These are phyloP conservation scores for Mimosa pudica DNA, from an alignment of 306 rosid genomes.

Conservation along the genomic window DNA sequence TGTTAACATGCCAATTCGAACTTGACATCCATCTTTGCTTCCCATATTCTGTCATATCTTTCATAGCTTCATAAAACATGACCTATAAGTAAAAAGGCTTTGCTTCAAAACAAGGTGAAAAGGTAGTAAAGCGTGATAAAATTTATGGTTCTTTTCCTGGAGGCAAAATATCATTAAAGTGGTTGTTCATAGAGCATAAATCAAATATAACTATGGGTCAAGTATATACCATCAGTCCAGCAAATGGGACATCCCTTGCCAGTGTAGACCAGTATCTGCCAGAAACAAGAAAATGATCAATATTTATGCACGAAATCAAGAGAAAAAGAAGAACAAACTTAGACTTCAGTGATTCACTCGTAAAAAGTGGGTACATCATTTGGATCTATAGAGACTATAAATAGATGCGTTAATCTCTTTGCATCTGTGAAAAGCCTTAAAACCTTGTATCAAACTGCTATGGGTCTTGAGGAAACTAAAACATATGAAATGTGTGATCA, in stretches of 20 bases:
- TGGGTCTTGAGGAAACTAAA: conserved; percentile 3
- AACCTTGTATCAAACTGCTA: not conserved
- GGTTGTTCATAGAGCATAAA: not conserved
- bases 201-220: not conserved
- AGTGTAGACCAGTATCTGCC: conserved; percentile 80
- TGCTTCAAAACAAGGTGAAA: not conserved
- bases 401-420: not conserved
- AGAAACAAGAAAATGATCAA: conserved; percentile 38
- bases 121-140: not conserved
- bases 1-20: conserved; percentile 50
- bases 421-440: not conserved
- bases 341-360: conserved; percentile 12
- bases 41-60: conserved; percentile 62
- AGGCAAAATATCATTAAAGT: conserved; percentile 18
- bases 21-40: conserved; percentile 56
- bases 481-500: not conserved
- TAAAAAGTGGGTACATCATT: not conserved
- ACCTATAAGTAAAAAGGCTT: conserved; percentile 51
- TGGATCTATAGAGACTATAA: not conserved
- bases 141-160: not conserved
- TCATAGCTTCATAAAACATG: conserved; percentile 77
- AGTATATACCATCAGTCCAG: conserved; percentile 78
- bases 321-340: conserved; percentile 2
- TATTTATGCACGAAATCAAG: conserved; percentile 26
- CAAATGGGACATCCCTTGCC: conserved; percentile 94